These are phyloP conservation scores for Coprinellus aureogranulatus DNA, from an alignment of 768 basidiomycete species.

Conservation along the genomic window DNA sequence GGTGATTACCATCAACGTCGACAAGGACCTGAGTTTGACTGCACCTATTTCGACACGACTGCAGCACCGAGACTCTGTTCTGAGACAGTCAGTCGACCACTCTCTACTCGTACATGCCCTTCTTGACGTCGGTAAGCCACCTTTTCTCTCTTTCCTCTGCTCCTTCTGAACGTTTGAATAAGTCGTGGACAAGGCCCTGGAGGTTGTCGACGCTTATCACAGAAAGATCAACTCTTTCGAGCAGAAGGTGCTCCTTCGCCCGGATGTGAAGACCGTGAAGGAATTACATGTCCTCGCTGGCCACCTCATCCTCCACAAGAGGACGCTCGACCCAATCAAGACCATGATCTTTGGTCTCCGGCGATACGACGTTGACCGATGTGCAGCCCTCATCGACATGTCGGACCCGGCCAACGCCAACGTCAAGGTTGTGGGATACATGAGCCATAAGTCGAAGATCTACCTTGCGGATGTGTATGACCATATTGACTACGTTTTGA, in stretches of 20 bases:
- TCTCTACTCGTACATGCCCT: conserved; percentile 68
- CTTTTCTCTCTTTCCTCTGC: not conserved
- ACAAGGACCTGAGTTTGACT: conserved; percentile 45
- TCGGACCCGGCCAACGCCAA: conserved; percentile 35
- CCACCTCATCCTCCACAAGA: conserved; percentile 70
- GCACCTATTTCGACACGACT: conserved; percentile 59
- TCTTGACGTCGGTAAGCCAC: conserved; percentile 56
- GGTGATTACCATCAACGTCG: conserved; percentile 58
- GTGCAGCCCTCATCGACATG: conserved; percentile 52
- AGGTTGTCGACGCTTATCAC: conserved; percentile 69
- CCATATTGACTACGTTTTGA: conserved; percentile 71
- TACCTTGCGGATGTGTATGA: conserved; percentile 74
- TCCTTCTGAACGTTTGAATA: not conserved
- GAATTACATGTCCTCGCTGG: conserved; percentile 77
- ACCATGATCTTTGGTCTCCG: conserved; percentile 66
- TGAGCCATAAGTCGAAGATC: conserved; percentile 68
- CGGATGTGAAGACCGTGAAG: conserved; percentile 60
- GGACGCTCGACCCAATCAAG: conserved; percentile 70
- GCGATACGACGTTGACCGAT: conserved; percentile 67
- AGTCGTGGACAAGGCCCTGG: conserved; percentile 70
- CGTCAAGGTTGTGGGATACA: conserved; percentile 52
- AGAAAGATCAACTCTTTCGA: conserved; percentile 61
- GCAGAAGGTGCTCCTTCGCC: conserved; percentile 54
- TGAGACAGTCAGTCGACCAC: conserved; percentile 63
- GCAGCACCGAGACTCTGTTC: conserved; percentile 53